Percentiles rank a stretch among this genome's conserved stretches.
Conservation (phyloP, 345 rosid species). For the Eucalyptus pauciflora region DNA sequence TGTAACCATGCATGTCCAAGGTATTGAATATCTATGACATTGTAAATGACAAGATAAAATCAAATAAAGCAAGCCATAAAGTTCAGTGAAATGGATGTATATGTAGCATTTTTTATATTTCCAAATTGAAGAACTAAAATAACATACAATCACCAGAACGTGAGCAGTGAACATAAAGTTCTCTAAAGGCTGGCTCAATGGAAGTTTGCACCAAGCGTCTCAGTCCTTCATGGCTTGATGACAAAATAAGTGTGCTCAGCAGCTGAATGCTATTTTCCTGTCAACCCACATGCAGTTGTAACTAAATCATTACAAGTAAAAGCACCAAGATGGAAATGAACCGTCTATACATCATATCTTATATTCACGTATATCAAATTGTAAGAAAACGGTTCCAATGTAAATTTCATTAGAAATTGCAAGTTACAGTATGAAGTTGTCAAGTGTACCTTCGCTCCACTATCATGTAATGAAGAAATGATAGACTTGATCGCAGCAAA, state of each 20-base stretch:
- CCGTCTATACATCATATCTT: neutral
- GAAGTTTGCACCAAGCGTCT: conserved; percentile 24
- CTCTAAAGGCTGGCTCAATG: conserved; percentile 47
- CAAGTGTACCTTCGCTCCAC: conserved; percentile 22
- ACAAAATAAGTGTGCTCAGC: conserved; percentile 37
- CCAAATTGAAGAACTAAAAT: neutral
- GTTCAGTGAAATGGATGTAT: neutral
- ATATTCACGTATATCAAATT: neutral
- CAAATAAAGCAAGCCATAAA: neutral
- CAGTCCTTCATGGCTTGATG: conserved; percentile 54
- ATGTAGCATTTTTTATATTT: neutral
- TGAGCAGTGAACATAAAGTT: conserved; percentile 37
- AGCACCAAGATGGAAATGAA: neutral
- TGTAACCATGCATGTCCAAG: conserved; percentile 65
- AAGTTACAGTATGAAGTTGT: neutral
- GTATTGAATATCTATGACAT: neutral
- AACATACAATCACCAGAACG: conserved; percentile 23
- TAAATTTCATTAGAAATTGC: neutral
- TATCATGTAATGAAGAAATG: conserved; percentile 25
- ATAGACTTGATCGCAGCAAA: conserved; percentile 45
- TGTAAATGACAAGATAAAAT: neutral
- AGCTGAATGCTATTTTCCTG: conserved; percentile 19
- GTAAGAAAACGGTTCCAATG: neutral
- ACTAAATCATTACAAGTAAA: neutral
- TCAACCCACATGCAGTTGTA: neutral